Evolutionary conservation across 352 stramenopile species (phyloP).

Genomic region (Globisporangium nodosum): DNA sequence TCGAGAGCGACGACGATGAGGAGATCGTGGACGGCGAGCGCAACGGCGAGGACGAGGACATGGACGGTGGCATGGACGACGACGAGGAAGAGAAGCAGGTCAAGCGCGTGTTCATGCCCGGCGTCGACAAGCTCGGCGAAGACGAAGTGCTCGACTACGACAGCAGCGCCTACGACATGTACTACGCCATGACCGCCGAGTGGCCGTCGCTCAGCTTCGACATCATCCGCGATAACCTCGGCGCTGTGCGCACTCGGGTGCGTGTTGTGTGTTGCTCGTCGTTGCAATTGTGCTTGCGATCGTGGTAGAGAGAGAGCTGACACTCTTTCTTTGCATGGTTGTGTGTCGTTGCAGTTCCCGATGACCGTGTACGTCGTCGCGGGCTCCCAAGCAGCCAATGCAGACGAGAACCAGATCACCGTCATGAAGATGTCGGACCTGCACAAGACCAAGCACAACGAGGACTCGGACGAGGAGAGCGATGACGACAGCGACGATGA

Average conservation of each 20-base stretch:
- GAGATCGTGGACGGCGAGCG: constrained; percentile 46
- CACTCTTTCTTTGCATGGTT: not conserved
- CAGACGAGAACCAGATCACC: constrained; percentile 95
- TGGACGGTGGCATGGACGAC: constrained; percentile 55
- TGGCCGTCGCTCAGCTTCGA: constrained; percentile 98
- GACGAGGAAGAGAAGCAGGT: constrained; percentile 47
- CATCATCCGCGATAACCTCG: constrained; percentile 94
- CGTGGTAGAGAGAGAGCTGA: not conserved
- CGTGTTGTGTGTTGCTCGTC: not conserved
- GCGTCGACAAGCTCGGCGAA: constrained; percentile 85
- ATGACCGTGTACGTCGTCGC: constrained; percentile 95
- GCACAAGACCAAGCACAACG: constrained; percentile 89
- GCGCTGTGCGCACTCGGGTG: constrained; percentile 82
- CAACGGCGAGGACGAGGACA: constrained; percentile 40
- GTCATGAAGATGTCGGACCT: constrained; percentile 98
- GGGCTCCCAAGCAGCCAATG: constrained; percentile 93
- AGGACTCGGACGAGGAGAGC: constrained; percentile 65
- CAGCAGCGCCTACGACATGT: constrained; percentile 98
- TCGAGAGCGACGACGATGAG: constrained; percentile 76
- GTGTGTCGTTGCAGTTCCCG: constrained; percentile 71
- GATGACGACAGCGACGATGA: constrained; percentile 86
- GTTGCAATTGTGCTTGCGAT: not conserved
- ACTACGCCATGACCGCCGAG: constrained; percentile 97
- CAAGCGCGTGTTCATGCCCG: constrained; percentile 94
- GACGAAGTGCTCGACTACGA: constrained; percentile 98